These are phyloP conservation scores for Cadophora luteo-olivacea DNA, from an alignment of 2,329 filamentous ascomycete species.

Conservation along the genomic window DNA sequence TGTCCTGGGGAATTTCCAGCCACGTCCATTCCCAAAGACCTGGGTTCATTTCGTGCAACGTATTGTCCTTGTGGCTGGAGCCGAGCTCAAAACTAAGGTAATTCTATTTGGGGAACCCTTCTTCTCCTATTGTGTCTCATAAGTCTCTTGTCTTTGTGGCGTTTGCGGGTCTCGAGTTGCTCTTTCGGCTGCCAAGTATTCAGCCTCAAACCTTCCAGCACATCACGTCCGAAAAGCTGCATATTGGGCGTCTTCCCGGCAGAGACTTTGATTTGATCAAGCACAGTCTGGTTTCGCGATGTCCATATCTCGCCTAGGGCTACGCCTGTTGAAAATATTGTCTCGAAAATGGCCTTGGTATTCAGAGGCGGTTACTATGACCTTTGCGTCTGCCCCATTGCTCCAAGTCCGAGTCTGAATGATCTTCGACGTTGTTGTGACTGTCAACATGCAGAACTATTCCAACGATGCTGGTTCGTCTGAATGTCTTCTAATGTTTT, in stretches of 20 bases:
- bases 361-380: slow-evolving; percentile 5
- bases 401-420: neutral
- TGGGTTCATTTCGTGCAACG: neutral
- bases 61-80: neutral
- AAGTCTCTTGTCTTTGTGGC: neutral
- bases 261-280: neutral
- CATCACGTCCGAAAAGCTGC: neutral
- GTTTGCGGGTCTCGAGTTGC: neutral
- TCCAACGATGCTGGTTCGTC: neutral
- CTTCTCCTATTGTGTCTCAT: neutral
- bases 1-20: neutral
- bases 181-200: neutral
- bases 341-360: neutral
- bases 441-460: slow-evolving; percentile 4
- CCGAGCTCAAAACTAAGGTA: neutral
- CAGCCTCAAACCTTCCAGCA: neutral
- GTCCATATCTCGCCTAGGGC: neutral
- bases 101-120: neutral
- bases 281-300: neutral
- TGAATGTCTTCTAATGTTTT: neutral
- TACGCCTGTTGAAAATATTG: neutral
- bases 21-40: neutral
- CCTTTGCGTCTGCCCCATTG: neutral
- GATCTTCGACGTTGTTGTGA: neutral
- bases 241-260: neutral